These are phyloP conservation scores for Gaillardinia entomophila DNA, from an alignment of 805 yeast genomes.

Conservation along the genomic window DNA sequence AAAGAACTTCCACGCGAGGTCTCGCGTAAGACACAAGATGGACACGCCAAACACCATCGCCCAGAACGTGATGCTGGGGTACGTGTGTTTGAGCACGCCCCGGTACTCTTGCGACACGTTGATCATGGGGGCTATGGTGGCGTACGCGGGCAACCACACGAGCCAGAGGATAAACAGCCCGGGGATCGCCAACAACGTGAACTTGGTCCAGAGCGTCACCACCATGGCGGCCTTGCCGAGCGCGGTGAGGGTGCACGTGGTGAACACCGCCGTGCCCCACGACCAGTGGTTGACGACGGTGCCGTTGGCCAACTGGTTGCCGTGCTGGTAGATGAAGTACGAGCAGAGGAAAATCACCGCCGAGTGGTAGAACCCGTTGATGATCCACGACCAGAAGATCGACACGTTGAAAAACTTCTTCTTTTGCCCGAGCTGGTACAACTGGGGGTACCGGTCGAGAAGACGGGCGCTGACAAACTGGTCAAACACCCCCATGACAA, in stretches of 20 bases:
- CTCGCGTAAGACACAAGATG: conserved; percentile 73
- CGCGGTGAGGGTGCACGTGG: conserved; percentile 82
- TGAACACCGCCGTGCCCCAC: conserved; percentile 88
- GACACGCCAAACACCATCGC: conserved; percentile 73
- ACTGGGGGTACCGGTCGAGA: conserved; percentile 85
- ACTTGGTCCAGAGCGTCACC: conserved; percentile 92
- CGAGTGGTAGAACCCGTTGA: conserved; percentile 93
- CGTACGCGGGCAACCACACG: conserved; percentile 79
- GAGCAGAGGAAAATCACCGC: conserved; percentile 75
- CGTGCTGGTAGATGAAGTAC: conserved; percentile 59
- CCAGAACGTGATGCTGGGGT: conserved; percentile 81
- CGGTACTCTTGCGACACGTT: conserved; percentile 78
- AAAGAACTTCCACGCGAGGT: conserved; percentile 90
- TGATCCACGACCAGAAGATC: conserved; percentile 96
- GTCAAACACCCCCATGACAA: conserved; percentile 93
- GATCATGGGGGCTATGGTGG: conserved; percentile 75
- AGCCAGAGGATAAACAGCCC: conserved; percentile 88
- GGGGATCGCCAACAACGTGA: conserved; percentile 86
- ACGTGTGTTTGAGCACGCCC: conserved; percentile 73
- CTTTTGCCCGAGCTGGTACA: conserved; percentile 85
- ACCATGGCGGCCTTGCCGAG: conserved; percentile 93
- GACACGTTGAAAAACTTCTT: conserved; percentile 84
- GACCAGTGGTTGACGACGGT: conserved; percentile 82
- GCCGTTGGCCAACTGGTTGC: conserved; percentile 64
- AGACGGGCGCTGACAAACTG: conserved; percentile 90